Evolutionary conservation across 176 grass and related monocot species (phyloP).

Genomic region (Musa acuminata): DNA sequence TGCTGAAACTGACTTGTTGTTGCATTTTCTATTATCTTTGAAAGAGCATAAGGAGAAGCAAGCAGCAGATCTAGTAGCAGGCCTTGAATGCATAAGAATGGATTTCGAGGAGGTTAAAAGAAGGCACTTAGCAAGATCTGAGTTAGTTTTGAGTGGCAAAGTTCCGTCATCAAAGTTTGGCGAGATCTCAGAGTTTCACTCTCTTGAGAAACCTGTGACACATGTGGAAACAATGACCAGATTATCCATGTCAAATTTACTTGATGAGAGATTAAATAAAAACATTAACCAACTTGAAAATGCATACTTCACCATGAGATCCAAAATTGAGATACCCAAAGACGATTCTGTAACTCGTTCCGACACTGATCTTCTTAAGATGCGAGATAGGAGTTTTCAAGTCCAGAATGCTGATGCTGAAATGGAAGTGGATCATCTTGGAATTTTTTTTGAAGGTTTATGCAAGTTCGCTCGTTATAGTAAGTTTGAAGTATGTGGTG

Average conservation of each 20-base stretch:
- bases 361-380: conserved; percentile 60
- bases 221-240: conserved; percentile 32
- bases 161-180: conserved; percentile 23
- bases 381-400: conserved; percentile 33
- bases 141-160: conserved; percentile 27
- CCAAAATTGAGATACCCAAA: conserved; percentile 36
- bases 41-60: conserved; percentile 80
- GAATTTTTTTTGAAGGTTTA: conserved; percentile 84
- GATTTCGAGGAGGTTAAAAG: conserved; percentile 62
- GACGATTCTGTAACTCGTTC: conserved; percentile 36
- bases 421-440: conserved; percentile 32
- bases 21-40: conserved; percentile 55
- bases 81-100: conserved; percentile 49
- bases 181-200: conserved; percentile 25
- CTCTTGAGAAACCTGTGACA: conserved; percentile 11
- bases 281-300: conserved; percentile 78
- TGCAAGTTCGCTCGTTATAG: conserved; percentile 84
- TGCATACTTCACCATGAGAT: conserved; percentile 83
- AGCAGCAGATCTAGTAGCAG: conserved; percentile 46
- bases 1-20: conserved; percentile 49
- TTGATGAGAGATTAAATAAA: conserved; percentile 53
- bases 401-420: conserved; percentile 30
- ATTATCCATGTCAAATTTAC: conserved; percentile 31
- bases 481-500: conserved; percentile 66
- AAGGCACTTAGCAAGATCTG: conserved; percentile 30